Evolutionary conservation across 2,329 filamentous ascomycete genomes (phyloP), one percentile per base, ranked within the genome.

Genomic region (Ilyonectria mors-panacis): DNA sequence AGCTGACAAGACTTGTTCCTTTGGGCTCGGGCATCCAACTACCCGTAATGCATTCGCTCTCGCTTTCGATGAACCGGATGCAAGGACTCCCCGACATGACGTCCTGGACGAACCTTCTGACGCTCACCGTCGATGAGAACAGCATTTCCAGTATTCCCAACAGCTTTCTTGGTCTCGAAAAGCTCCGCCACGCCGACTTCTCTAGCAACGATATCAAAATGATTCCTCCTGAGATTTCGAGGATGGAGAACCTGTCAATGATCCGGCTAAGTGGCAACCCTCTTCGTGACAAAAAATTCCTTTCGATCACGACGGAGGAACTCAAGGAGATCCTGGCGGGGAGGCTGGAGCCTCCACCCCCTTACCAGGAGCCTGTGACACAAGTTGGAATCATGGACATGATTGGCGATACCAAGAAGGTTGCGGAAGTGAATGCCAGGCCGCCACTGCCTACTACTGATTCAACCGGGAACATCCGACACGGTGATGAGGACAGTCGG

Each of bases 251-350:
- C 50, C 83, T 99, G 10, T 87, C 90, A 21, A 91, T 91, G 77
- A 87, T 98, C 47, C 90, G 91, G 5, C 85, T 99, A 35, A 91
- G 91, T 48, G 94, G 94, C n/a, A 99, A 99, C 75, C 96, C 96
- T 0, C 83, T 99, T 15, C 88, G 93, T 15, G 94, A 98, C 78
- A 94, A 93, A 78, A 97, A 94, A 78, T 94, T 96, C 72, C 85
- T 95, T 15, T 92, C 89, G 1, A 93, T 97, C 82, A 87, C 88
- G 23, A 94, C 93, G 0, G 92, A 94, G 15, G 93, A 96, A 60
- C 84, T 98, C 68, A 97, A 97, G 80, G 87, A 88, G 47, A 89
- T 91, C 48, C 82, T 98, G 48, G 87, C 88, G 21, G 86, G 86
- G 39, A 88, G 93, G 28, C 82, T 95, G 67, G 88, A 90, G 77